phyloP scores from a whole-genome alignment of 345 rosid species.

The Populus pruinosa region DNA sequence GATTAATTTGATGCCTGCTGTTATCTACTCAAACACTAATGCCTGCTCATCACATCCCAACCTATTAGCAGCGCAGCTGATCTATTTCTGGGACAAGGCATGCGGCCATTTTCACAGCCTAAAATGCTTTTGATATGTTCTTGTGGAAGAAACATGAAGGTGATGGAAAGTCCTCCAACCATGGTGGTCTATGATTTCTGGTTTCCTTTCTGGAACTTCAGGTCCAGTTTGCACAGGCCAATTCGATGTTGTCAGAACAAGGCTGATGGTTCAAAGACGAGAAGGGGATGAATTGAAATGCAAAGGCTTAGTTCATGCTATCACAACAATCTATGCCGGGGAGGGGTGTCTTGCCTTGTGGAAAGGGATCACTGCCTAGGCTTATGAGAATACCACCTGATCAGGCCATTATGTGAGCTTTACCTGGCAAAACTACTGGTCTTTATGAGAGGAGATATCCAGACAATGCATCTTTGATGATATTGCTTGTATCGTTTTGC shows the following conservation, averaged over 20 bases:
- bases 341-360: conserved; percentile 80
- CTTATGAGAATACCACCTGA: conserved; percentile 97
- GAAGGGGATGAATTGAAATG: conserved; percentile 60
- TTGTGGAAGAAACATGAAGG: conserved; percentile 95
- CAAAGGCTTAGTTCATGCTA: conserved; percentile 87
- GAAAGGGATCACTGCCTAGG: conserved; percentile 82
- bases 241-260: conserved; percentile 94
- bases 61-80: too few species aligned
- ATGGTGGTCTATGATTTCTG: conserved; percentile 95
- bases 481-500: conserved; percentile 15
- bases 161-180: conserved; percentile 70
- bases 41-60: too few species aligned
- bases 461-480: conserved; percentile 44
- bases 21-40: too few species aligned
- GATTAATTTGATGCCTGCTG: too few species aligned
- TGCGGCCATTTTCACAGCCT: conserved; percentile 92
- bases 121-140: conserved; percentile 66
- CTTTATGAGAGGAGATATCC: conserved; percentile 67
- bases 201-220: conserved; percentile 87
- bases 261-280: conserved; percentile 81
- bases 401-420: conserved; percentile 97
- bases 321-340: conserved; percentile 68
- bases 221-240: conserved; percentile 94
- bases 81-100: conserved; percentile 64
- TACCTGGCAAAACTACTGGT: conserved; percentile 86